phyloP scores from a whole-genome alignment of 2,329 filamentous ascomycete species.

The Epichloe gansuensis region DNA sequence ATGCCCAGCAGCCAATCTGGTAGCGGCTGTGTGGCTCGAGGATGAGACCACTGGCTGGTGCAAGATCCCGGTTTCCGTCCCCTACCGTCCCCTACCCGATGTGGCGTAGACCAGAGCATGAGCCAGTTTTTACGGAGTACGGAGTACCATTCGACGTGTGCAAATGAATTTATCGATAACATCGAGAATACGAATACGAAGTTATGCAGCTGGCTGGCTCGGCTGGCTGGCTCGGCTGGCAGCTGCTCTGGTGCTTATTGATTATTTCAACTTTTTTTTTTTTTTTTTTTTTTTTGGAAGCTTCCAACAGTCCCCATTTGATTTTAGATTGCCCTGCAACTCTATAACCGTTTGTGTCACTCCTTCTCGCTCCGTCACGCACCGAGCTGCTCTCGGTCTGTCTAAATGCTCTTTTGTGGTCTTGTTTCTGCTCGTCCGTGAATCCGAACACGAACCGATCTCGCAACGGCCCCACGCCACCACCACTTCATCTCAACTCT shows the following conservation, averaged over 20 bases:
- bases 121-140: background rate
- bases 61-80: conserved; percentile 21
- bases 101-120: background rate
- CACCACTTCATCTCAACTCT: background rate
- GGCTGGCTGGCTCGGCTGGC: background rate
- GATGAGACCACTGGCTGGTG: conserved; percentile 23
- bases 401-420: background rate
- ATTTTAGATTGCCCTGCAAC: background rate
- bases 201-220: background rate
- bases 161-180: conserved; percentile 1
- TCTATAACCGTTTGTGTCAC: background rate
- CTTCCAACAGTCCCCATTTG: background rate
- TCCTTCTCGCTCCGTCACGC: background rate
- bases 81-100: conserved; percentile 11
- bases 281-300: background rate
- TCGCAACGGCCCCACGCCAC: conserved; percentile 2
- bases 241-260: background rate
- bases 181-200: conserved; percentile 4
- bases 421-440: background rate
- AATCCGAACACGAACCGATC: conserved; percentile 9
- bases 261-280: background rate
- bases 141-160: too few species aligned
- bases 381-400: too few species aligned
- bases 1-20: background rate
- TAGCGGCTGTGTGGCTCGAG: conserved; percentile 17